These are phyloP conservation scores for Aspergillus vadensis DNA, from an alignment of 2,329 filamentous ascomycete species.

Conservation along the genomic window DNA sequence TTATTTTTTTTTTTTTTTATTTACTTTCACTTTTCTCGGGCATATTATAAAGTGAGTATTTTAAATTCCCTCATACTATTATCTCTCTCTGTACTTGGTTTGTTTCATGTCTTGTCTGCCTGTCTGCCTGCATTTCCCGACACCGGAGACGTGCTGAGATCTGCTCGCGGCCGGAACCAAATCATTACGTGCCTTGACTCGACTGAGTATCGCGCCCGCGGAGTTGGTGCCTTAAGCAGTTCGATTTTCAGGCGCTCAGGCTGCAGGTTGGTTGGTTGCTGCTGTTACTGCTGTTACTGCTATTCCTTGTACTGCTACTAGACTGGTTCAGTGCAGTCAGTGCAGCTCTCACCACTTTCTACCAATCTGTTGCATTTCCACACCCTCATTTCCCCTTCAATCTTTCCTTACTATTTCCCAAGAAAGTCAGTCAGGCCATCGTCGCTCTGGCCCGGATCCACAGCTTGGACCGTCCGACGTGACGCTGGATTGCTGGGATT, in stretches of 20 bases:
- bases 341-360: background rate
- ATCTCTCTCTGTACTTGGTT: background rate
- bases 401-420: slow-evolving; percentile 12
- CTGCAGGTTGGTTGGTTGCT: slow-evolving; percentile 14
- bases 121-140: slow-evolving; percentile 9
- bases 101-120: background rate
- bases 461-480: slow-evolving; percentile 25
- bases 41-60: too few species aligned
- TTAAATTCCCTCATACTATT: background rate
- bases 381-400: background rate
- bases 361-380: background rate
- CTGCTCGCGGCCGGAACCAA: slow-evolving; percentile 14
- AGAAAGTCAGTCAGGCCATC: slow-evolving; percentile 30
- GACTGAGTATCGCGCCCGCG: slow-evolving; percentile 8
- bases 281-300: too few species aligned
- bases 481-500: slow-evolving; percentile 30
- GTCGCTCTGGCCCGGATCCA: slow-evolving; percentile 28
- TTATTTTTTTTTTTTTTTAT: too few species aligned
- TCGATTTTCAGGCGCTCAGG: slow-evolving; percentile 25
- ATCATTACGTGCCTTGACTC: slow-evolving; percentile 1
- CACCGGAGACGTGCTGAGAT: slow-evolving; percentile 22
- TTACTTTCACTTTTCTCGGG: background rate
- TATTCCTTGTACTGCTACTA: background rate
- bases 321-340: background rate
- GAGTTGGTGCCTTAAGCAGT: slow-evolving; percentile 19